Evolutionary conservation across 352 stramenopile species (phyloP), one percentile per base, ranked within the genome.

Genomic region (Phytophthora sojae): DNA sequence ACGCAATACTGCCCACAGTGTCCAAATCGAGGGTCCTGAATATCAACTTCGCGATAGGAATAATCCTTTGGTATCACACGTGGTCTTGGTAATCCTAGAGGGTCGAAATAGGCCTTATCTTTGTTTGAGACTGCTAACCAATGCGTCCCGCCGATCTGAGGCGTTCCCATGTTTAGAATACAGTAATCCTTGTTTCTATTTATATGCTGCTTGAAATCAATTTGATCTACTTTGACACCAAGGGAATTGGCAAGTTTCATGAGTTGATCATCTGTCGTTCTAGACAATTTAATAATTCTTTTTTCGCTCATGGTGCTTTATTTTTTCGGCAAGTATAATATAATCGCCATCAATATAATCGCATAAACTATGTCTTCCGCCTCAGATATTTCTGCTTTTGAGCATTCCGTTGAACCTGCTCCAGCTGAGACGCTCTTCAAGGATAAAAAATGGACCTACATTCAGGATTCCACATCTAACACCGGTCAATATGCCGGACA

Each of bases 191-290:
- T 61, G 55, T 25, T 50, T 37, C 23, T 52, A 7, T 39, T 21
- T 61, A 61, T 2, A 21, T 51, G 53, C 21, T 52, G 35, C 3
- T 52, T 52, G 35, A 51, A 39, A 32, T 52, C 55, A 25, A 61
- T 51, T 61, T 51, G n/a, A 35, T 61, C 55, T 25, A 52, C 37
- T 37, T 53, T 53, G 37, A 57, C 58, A 19, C 45, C 47, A 11
- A 61, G 54, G 15, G 19, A 61, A 23, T 61, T 61, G 6, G 54
- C 54, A 14, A 61, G 54, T 51, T 61, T 51, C 32, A 61, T 61
- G n/a, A 61, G 54, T 21, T 51, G 54, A 12, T 61, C 21, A 32
- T 52, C 54, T 9, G 54, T 50, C 19, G 32, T 61, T 51, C 54
- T 61, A 23, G 54, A 61, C 35, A 61, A 61, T 44, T 45, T 45